These are phyloP conservation scores for Nicotiana tabacum DNA, from an alignment of 257 asterid genomes.

Conservation along the genomic window DNA sequence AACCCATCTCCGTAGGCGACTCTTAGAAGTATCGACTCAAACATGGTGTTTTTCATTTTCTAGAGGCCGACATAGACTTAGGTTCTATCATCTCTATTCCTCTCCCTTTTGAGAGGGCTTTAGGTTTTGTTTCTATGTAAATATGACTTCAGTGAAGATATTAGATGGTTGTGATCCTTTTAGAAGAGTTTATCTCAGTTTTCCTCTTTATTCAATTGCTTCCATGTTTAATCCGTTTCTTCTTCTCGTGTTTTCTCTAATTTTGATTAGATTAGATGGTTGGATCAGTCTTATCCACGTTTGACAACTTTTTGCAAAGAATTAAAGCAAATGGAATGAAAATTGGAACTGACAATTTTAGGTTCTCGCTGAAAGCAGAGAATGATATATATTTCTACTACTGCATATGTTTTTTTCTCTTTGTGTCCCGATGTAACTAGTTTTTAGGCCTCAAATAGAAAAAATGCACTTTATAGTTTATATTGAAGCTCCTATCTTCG, in stretches of 20 bases:
- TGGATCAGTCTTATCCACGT: not conserved
- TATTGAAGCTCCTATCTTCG: not conserved
- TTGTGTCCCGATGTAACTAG: not conserved
- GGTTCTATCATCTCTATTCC: not conserved
- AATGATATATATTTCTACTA: not conserved
- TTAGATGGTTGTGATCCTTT: conserved; percentile 2
- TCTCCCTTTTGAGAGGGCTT: not conserved
- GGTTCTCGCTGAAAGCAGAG: not conserved
- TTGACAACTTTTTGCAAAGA: not conserved
- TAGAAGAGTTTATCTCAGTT: not conserved
- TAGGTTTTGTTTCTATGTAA: not conserved
- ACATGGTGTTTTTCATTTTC: not conserved
- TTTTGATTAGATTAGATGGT: not conserved
- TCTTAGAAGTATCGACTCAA: conserved; percentile 4
- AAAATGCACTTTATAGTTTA: not conserved
- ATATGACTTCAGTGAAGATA: not conserved
- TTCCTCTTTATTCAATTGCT: not conserved
- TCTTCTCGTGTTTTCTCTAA: not conserved
- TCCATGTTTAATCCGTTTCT: not conserved
- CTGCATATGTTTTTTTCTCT: not conserved
- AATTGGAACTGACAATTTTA: not conserved
- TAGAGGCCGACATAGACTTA: not conserved
- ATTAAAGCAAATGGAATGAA: not conserved
- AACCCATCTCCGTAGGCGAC: conserved; percentile 13
- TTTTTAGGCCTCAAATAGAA: not conserved